Evolutionary conservation across 176 grass and related monocot genomes (phyloP), one percentile per base, ranked within the genome.

Genomic region (Alopecurus myosuroides): DNA sequence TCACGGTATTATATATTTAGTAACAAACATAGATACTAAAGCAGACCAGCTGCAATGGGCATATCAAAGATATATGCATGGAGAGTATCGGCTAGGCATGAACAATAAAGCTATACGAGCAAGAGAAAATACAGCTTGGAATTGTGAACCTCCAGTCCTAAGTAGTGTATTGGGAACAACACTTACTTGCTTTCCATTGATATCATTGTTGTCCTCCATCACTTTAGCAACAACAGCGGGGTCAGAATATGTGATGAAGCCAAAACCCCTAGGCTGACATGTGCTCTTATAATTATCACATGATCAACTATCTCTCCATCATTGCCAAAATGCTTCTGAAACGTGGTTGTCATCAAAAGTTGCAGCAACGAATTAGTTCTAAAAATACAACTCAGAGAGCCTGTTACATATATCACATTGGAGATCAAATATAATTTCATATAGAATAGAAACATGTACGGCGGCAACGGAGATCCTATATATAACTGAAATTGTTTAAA

Each of bases 221-320:
- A n/a, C n/a, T n/a, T n/a, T n/a, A n/a, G n/a, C n/a, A n/a, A n/a
- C n/a, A n/a, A n/a, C n/a, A n/a, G n/a, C n/a, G n/a, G n/a, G n/a
- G n/a, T n/a, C n/a, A n/a, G n/a, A n/a, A n/a, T n/a, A n/a, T n/a
- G n/a, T n/a, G n/a, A n/a, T n/a, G n/a, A n/a, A n/a, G n/a, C n/a
- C n/a, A n/a, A n/a, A n/a, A n/a, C n/a, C n/a, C n/a, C n/a, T n/a
- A n/a, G 30, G 56, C 81, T 94, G 41, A 89, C 81, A 61, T 98
- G 95, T 93, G 86, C 79, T 95, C 92, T 19, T n/a, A n/a, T n/a
- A n/a, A n/a, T n/a, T n/a, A 95, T 94, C 78, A 98, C 90, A 84
- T 84, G 83, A 86, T 98, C 95, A 78, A 94, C 61, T 85, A 98
- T 93, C 77, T 91, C 82, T n/a, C 95, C 95, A 77, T 98, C 94